Evolutionary conservation across 768 basidiomycete species (phyloP).

Genomic region (Nidularia pulvinata): DNA sequence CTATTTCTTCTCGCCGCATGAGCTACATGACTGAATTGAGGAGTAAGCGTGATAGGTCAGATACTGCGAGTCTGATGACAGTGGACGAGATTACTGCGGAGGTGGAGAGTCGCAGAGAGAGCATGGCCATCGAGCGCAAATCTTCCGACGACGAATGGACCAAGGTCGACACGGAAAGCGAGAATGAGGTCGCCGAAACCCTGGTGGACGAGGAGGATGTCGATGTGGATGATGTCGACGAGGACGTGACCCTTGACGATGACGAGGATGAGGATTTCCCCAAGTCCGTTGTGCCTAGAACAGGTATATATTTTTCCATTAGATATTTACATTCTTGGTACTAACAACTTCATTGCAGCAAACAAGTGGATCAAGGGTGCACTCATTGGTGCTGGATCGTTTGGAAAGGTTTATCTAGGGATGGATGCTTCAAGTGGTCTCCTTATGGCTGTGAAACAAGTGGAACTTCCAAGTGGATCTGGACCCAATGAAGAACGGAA

Average conservation of each 20-base stretch:
- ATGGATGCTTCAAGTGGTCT: conserved; percentile 92
- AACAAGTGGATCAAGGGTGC: conserved; percentile 98
- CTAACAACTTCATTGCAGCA: conserved; percentile 28
- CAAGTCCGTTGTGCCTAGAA: conserved; percentile 48
- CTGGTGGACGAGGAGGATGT: conserved; percentile 29
- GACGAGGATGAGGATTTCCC: conserved; percentile 46
- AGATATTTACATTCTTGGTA: neutral
- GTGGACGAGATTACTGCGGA: conserved; percentile 98
- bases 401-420: conserved; percentile 93
- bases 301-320: conserved; percentile 31
- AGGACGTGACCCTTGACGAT: conserved; percentile 40
- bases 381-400: conserved; percentile 92
- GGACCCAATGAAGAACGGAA: conserved; percentile 91
- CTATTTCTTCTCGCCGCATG: conserved; percentile 62
- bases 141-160: conserved; percentile 73
- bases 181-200: conserved; percentile 27
- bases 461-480: conserved; percentile 84
- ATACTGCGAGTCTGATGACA: conserved; percentile 90
- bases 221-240: conserved; percentile 41
- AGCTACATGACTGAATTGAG: conserved; percentile 84
- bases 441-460: conserved; percentile 98
- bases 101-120: conserved; percentile 73
- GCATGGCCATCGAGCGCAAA: conserved; percentile 39
- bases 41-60: conserved; percentile 81
- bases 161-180: conserved; percentile 54